phyloP scores from a whole-genome alignment of 805 yeast genomes.

The Wickerhamiella kazuoi region DNA sequence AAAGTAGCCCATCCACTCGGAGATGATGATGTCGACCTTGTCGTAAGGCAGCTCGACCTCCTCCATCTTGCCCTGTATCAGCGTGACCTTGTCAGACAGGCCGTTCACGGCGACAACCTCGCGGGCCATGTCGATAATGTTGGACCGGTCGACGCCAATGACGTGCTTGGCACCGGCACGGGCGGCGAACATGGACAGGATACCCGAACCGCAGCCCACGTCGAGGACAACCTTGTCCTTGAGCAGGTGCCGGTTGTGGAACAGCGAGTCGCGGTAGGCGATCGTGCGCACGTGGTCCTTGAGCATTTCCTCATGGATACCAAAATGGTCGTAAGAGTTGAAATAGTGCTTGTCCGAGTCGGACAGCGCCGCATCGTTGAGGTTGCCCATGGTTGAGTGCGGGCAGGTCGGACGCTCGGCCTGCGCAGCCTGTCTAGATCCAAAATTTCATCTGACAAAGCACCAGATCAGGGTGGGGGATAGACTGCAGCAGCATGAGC shows the following conservation, averaged over 20 bases:
- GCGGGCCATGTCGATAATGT: conserved; percentile 90
- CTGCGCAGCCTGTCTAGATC: too few relatives aligned
- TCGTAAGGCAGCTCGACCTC: conserved; percentile 72
- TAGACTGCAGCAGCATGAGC: too few relatives aligned
- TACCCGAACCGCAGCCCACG: conserved; percentile 99
- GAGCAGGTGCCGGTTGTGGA: conserved; percentile 73
- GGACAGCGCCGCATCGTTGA: conserved; percentile 13
- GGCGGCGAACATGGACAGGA: conserved; percentile 93
- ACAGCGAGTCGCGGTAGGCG: conserved; percentile 80
- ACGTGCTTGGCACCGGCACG: conserved; percentile 98
- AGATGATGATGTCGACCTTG: conserved; percentile 82
- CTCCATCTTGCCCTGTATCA: conserved; percentile 83
- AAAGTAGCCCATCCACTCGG: conserved; percentile 99
- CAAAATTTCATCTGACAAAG: too few relatives aligned
- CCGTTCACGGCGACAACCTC: conserved; percentile 76
- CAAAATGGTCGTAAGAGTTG: conserved; percentile 88
- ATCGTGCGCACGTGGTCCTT: conserved; percentile 88
- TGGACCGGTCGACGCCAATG: conserved; percentile 92
- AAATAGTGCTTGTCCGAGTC: conserved; percentile 76
- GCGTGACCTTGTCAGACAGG: conserved; percentile 65
- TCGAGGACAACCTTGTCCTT: conserved; percentile 88
- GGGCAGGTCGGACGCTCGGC: too few relatives aligned
- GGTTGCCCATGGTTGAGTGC: not conserved
- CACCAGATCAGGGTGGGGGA: too few relatives aligned
- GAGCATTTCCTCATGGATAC: conserved; percentile 97